Percentiles rank a stretch among this genome's conserved stretches.
Evolutionary conservation across 2,329 filamentous ascomycete genomes (phyloP).

Genomic region (Trichoderma harzianum): DNA sequence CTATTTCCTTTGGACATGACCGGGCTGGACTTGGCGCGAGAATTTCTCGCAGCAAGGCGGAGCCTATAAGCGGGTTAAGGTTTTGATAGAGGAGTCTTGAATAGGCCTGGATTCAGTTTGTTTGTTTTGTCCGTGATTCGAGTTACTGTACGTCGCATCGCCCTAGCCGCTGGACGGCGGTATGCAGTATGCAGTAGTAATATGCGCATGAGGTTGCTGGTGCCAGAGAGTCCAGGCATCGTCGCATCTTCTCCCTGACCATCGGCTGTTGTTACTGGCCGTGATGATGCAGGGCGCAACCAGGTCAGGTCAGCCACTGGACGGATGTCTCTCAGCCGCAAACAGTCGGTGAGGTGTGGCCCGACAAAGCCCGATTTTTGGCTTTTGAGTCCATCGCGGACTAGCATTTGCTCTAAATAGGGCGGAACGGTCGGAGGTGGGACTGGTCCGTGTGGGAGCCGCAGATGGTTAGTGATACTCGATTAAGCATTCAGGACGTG

Average conservation of each 20-base stretch:
- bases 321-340: slow-evolving; percentile 11
- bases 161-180: neutral
- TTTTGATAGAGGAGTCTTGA: neutral
- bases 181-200: neutral
- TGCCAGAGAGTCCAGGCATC: neutral
- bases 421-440: slow-evolving; percentile 3
- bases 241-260: neutral
- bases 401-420: neutral
- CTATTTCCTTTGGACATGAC: neutral
- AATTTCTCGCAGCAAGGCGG: slow-evolving; percentile 4
- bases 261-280: slow-evolving; percentile 11
- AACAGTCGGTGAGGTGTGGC: slow-evolving; percentile 12
- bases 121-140: neutral
- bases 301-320: neutral
- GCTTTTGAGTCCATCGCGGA: neutral
- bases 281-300: slow-evolving; percentile 1
- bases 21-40: neutral
- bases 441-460: neutral
- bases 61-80: slow-evolving; percentile 1
- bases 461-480: neutral
- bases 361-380: slow-evolving; percentile 11
- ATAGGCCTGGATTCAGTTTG: neutral
- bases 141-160: neutral
- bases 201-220: neutral
- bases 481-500: neutral